Base-by-base conservation (phyloP, 805 yeast species). In the Cyberlindnera mrakii region DNA sequence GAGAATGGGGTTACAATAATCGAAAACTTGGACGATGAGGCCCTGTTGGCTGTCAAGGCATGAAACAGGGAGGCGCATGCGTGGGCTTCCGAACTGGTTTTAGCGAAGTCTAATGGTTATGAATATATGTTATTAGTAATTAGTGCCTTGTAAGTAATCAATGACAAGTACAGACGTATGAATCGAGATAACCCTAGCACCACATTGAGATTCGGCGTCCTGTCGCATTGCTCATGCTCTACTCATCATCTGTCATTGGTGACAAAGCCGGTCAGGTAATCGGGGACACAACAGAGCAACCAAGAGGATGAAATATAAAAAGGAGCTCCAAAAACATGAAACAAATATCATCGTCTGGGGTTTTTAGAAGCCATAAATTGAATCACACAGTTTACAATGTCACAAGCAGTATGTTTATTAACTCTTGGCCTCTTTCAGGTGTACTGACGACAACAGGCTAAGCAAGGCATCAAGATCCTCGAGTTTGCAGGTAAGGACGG, bases 401-500 rank as follows among this genome's bases (percentile, higher is more conserved):
- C 40, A 37, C n/a, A 37, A 29, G 10, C 34, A 30, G 40, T 37
- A 16, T 10, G 40, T 37, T 31, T n/a, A n/a, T n/a, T n/a, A n/a
- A 15, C 4, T 11, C 17, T 31, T 31, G 17, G 17, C 17, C 17
- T 23, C 27, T 23, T 23, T 23, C 20, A 7, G 14, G 14, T 3
- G 17, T 25, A 41, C 48, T 46, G 40, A 48, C 47, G 23, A 10
- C 30, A 15, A 9, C 14, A 39, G 41, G 30, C 40, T 27, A 49
- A 44, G 30, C 38, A 23, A 30, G 42, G 44, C 42, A 43, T 71
- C 19, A 72, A 72, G 44, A 72, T 73, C 43, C 66, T 67, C 43
- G 70, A 71, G 40, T 77, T 71, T 52, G 78, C 82, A 14, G 65
- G 69, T 39, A 62, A 66, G 33, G 68, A 69, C 46, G 86, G 86